A percentile compares a stretch with the other conserved stretches of the same genome.
Evolutionary conservation across 257 asterid species (phyloP).

Genomic region (Fraxinus pennsylvanica): DNA sequence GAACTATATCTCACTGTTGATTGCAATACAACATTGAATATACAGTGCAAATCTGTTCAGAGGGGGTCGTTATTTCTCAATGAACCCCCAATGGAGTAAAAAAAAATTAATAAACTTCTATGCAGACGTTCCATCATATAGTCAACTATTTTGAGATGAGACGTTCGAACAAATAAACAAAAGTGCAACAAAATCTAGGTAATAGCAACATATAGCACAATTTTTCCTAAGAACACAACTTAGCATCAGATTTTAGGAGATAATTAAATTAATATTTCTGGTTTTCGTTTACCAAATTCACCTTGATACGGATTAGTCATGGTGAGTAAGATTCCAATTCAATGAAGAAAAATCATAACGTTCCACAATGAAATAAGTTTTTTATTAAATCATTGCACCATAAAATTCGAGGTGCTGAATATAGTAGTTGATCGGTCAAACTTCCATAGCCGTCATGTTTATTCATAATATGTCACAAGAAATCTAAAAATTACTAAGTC

Average conservation of each 20-base stretch:
- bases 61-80: not conserved
- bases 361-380: not conserved
- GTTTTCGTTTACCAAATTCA: conserved; percentile 1
- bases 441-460: conserved; percentile 17
- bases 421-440: conserved; percentile 34
- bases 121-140: conserved; percentile 13
- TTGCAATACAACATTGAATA: not conserved
- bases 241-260: not conserved
- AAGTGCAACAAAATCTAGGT: conserved; percentile 13
- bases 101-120: not conserved
- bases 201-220: conserved; percentile 9
- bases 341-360: not conserved
- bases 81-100: not conserved
- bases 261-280: not conserved
- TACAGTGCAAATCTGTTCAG: not conserved
- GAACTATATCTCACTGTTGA: not conserved
- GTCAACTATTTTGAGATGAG: conserved; percentile 11
- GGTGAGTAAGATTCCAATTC: not conserved
- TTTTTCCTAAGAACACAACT: not conserved
- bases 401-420: conserved; percentile 10
- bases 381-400: not conserved
- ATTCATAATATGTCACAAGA: not conserved
- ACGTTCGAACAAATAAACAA: not conserved
- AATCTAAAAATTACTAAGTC: conserved; percentile 5
- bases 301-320: not conserved